Conservation (phyloP, 75 land plant species). For the Chamaecyparis obtusa region DNA sequence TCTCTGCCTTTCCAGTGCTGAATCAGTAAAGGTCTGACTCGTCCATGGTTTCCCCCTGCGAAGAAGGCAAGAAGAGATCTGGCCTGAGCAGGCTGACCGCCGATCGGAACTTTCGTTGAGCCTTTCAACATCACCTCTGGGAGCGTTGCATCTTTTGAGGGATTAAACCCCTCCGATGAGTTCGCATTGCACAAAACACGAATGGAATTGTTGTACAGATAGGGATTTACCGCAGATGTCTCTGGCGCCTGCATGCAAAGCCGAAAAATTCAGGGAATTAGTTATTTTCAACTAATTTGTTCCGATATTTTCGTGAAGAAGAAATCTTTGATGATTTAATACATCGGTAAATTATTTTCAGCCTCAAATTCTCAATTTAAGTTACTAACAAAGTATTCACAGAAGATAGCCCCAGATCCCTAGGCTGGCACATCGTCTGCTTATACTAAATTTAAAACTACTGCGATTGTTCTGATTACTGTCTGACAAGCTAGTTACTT, state of each 20-base stretch:
- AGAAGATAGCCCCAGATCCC: no score
- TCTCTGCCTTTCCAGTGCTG: slow-evolving; percentile 54
- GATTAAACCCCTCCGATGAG: slow-evolving; percentile 62
- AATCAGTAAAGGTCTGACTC: slow-evolving; percentile 32
- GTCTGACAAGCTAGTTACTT: no score
- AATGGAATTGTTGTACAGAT: slow-evolving; percentile 38
- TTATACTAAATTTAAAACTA: no score
- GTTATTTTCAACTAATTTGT: no score
- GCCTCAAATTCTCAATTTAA: not conserved
- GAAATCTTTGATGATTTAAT: no score
- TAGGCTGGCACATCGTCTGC: no score
- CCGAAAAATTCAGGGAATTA: no score
- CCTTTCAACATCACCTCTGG: slow-evolving; percentile 61
- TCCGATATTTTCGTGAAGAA: no score
- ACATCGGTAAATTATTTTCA: no score
- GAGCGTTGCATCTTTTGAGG: slow-evolving; percentile 51
- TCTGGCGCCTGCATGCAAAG: slow-evolving; percentile 53
- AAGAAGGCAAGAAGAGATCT: slow-evolving; percentile 57
- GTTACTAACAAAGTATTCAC: not conserved
- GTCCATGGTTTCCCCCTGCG: slow-evolving; percentile 69
- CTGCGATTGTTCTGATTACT: no score
- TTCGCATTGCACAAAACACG: slow-evolving; percentile 72
- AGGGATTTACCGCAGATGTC: slow-evolving; percentile 33
- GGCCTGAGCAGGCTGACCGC: slow-evolving; percentile 39
- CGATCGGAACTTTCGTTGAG: slow-evolving; percentile 20